Percentiles rank a stretch among this genome's conserved stretches.
Evolutionary conservation across 2,329 filamentous ascomycete genomes (phyloP).

Genomic region (Colletotrichum sp.): DNA sequence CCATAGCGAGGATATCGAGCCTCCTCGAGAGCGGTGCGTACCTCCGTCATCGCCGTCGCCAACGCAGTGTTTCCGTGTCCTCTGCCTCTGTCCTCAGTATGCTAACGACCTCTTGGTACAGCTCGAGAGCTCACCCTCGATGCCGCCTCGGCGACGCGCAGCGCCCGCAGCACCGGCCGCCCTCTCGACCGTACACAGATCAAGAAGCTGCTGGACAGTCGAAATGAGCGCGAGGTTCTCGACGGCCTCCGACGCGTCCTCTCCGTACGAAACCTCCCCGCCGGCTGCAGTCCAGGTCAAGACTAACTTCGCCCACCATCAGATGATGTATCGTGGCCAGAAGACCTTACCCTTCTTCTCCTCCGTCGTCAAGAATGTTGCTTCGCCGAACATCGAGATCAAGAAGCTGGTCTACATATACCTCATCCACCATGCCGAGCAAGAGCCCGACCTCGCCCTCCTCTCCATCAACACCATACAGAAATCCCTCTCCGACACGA

Average conservation of each 20-base stretch:
- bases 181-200: slow-evolving; percentile 82
- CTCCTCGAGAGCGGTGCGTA: slow-evolving; percentile 89
- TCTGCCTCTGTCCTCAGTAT: slow-evolving; percentile 3
- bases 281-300: neutral
- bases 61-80: neutral
- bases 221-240: slow-evolving; percentile 89
- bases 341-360: slow-evolving; percentile 93
- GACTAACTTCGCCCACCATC: slow-evolving; percentile 16
- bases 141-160: slow-evolving; percentile 87
- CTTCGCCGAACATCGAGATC: slow-evolving; percentile 90
- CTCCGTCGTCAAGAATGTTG: slow-evolving; percentile 97
- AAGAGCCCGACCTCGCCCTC: slow-evolving; percentile 92
- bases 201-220: slow-evolving; percentile 92
- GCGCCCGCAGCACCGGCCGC: slow-evolving; percentile 63
- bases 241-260: slow-evolving; percentile 90
- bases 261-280: slow-evolving; percentile 58
- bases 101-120: slow-evolving; percentile 41
- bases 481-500: slow-evolving; percentile 92
- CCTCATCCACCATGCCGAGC: slow-evolving; percentile 93
- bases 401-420: slow-evolving; percentile 99
- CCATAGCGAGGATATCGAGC: slow-evolving; percentile 90
- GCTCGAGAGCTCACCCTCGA: slow-evolving; percentile 97
- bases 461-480: slow-evolving; percentile 99
- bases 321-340: slow-evolving; percentile 96
- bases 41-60: neutral